Evolutionary conservation across 1,139 yeast species (phyloP).

Genomic region (Torulaspora pretoriensis): DNA sequence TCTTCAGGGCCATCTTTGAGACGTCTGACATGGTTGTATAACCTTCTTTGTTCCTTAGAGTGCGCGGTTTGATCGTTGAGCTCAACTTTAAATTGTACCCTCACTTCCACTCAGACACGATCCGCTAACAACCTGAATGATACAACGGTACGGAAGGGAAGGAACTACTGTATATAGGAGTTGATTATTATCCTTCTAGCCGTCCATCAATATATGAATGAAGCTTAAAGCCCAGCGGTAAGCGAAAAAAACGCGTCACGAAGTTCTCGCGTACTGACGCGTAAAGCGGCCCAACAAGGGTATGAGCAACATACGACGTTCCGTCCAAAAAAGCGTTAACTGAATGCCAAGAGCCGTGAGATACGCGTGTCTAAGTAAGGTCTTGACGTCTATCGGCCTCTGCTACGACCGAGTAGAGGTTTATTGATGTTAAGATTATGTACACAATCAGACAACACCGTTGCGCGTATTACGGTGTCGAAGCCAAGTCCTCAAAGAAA

Average conservation of each 20-base stretch:
- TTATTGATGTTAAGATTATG: no score
- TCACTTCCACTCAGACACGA: no score
- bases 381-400: no score
- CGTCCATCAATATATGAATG: conserved; percentile 2
- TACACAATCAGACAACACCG: no score
- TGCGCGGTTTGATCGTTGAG: neutral
- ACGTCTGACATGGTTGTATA: conserved; percentile 21
- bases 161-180: neutral
- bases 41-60: neutral
- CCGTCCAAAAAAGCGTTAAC: no score
- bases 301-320: neutral
- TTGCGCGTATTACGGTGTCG: no score
- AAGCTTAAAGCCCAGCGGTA: neutral
- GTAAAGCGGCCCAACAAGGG: conserved; percentile 4
- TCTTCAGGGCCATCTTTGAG: conserved; percentile 32
- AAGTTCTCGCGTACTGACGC: conserved; percentile 7
- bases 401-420: no score
- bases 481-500: no score
- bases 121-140: no score
- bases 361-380: no score
- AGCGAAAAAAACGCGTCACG: conserved; percentile 9
- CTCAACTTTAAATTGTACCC: neutral
- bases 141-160: no score
- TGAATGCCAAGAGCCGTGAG: no score
- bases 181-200: neutral